These are phyloP conservation scores for Acer campestre DNA, from an alignment of 345 rosid genomes.

Conservation along the genomic window DNA sequence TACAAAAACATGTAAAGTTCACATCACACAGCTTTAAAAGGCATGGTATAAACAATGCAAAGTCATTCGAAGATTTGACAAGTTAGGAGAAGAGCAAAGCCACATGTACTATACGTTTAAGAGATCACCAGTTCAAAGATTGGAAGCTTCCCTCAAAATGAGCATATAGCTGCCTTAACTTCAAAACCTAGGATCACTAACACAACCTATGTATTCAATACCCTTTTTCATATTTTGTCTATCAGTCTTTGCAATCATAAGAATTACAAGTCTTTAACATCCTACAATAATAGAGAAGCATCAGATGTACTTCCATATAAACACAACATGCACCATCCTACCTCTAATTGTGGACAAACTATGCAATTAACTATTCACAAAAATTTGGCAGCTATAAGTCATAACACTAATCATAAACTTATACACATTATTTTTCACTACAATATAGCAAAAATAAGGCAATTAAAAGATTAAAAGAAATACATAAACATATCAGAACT, in stretches of 20 bases:
- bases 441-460: conserved; percentile 7
- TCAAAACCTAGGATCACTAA: background rate
- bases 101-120: background rate
- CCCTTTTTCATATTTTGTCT: background rate
- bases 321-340: background rate
- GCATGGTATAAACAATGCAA: too few relatives aligned
- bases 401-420: background rate
- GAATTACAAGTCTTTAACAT: background rate
- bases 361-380: background rate
- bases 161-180: background rate
- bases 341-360: background rate
- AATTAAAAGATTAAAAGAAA: background rate
- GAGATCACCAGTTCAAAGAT: background rate
- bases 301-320: background rate
- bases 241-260: background rate
- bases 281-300: background rate
- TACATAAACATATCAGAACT: conserved; percentile 69
- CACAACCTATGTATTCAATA: background rate
- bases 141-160: background rate
- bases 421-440: background rate
- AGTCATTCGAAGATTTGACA: background rate
- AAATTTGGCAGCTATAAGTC: background rate
- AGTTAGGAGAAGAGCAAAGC: background rate
- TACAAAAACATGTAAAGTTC: background rate
- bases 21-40: background rate